Evolutionary conservation across 23 red algal genomes (phyloP).

Genomic region (Gracilaria domingensis): DNA sequence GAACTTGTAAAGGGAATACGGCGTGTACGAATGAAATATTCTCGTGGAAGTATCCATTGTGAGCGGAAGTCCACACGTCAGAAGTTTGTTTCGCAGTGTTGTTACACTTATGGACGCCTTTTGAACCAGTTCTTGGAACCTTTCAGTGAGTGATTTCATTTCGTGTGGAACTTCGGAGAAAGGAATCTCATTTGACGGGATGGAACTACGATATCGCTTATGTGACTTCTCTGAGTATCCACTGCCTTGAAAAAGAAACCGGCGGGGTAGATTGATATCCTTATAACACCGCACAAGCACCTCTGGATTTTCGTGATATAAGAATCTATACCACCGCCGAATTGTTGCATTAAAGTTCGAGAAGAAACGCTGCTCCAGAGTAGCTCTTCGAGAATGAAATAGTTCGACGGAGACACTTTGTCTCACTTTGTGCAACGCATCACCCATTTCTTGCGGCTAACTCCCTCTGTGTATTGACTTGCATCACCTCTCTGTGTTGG

Average conservation of each 20-base stretch:
- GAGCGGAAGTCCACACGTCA: neutral
- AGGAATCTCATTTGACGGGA: neutral
- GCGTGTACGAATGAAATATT: neutral
- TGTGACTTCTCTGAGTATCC: neutral
- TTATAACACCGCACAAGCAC: neutral
- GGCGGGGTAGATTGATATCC: neutral
- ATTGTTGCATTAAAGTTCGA: too few relatives aligned
- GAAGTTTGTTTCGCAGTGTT: neutral
- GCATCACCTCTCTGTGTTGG: neutral
- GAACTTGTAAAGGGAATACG: neutral
- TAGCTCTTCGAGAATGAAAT: neutral
- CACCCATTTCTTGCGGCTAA: neutral
- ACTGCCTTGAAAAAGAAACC: neutral
- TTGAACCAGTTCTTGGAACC: neutral
- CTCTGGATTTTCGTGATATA: neutral
- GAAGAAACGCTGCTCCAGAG: neutral
- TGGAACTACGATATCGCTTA: neutral
- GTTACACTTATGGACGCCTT: neutral
- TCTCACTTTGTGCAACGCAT: too few relatives aligned
- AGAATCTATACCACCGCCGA: slow-evolving; percentile 9
- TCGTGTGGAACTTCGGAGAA: neutral
- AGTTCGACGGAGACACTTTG: neutral
- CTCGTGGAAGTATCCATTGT: neutral
- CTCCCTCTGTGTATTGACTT: neutral
- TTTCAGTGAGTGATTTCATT: neutral